phyloP scores from a whole-genome alignment of 2,329 filamentous ascomycete species.

The Thyridium curvatum region DNA sequence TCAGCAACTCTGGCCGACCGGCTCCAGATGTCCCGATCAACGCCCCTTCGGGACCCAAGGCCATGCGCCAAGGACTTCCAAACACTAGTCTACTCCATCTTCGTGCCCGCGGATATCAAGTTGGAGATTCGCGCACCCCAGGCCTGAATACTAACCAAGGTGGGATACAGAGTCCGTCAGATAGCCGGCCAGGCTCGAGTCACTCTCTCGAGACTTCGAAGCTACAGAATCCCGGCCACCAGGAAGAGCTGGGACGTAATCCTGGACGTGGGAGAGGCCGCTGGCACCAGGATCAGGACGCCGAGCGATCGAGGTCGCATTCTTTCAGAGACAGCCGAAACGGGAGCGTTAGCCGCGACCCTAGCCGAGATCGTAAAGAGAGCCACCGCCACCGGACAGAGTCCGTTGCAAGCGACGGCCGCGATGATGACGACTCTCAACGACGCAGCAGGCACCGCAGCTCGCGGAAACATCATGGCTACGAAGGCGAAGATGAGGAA shows the following conservation, averaged over 20 bases:
- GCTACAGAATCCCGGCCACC: constrained; percentile 4
- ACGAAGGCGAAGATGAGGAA: constrained; percentile 7
- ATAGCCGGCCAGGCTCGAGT: constrained; percentile 34
- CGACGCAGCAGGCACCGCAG: constrained; percentile 8
- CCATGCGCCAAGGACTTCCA: constrained; percentile 83
- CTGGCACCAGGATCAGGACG: constrained; percentile 20
- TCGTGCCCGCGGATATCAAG: constrained; percentile 36
- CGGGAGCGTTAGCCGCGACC: constrained; percentile 3
- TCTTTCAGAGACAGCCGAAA: not conserved
- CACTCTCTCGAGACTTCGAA: constrained; percentile 30
- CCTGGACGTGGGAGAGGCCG: constrained; percentile 19
- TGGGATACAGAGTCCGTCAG: constrained; percentile 10
- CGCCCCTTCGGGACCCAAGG: constrained; percentile 88
- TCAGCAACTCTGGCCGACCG: too few relatives aligned
- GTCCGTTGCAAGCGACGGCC: constrained; percentile 6
- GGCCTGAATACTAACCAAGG: too few relatives aligned
- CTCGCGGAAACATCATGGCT: constrained; percentile 1
- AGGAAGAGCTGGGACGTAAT: constrained; percentile 8
- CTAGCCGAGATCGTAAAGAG: constrained; percentile 2
- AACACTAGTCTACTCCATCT: constrained; percentile 71
- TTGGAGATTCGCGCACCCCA: too few relatives aligned
- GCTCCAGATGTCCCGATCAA: constrained; percentile 48
- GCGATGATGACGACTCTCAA: constrained; percentile 7
- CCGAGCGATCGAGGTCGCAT: constrained; percentile 2
- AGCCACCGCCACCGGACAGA: constrained; percentile 7